Conservation (phyloP, 1,284 basidiomycete species). For the Puccinia coronata region DNA sequence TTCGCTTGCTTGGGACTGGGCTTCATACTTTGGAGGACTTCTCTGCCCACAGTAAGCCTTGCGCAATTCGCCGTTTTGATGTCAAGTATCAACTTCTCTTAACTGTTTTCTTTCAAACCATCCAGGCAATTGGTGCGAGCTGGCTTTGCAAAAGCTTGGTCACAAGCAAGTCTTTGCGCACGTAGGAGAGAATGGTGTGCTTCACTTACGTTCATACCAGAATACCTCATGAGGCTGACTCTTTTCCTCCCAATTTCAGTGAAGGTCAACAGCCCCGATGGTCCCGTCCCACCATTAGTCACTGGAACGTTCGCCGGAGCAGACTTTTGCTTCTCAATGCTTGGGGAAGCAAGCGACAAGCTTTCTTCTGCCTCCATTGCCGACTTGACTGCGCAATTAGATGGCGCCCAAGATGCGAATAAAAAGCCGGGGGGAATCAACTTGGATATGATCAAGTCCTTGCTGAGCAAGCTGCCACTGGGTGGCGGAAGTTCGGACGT, state of each 20-base stretch:
- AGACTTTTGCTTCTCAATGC: conserved; percentile 69
- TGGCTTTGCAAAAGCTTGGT: conserved; percentile 72
- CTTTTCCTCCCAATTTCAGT: conserved; percentile 54
- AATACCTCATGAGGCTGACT: background rate
- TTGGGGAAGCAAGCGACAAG: conserved; percentile 65
- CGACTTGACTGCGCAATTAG: conserved; percentile 78
- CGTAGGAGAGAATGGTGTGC: conserved; percentile 72
- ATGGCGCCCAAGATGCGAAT: conserved; percentile 60
- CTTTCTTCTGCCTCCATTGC: conserved; percentile 76
- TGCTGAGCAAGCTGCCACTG: conserved; percentile 50
- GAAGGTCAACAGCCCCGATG: conserved; percentile 73
- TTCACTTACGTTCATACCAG: conserved; percentile 4
- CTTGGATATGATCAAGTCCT: conserved; percentile 55
- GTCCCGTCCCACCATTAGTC: conserved; percentile 78
- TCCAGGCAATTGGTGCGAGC: conserved; percentile 60
- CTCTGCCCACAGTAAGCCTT: conserved; percentile 69
- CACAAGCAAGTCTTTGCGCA: conserved; percentile 80
- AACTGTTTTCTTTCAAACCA: background rate
- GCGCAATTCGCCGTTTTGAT: background rate
- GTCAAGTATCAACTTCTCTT: background rate
- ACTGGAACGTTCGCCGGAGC: conserved; percentile 85
- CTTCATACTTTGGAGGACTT: conserved; percentile 83
- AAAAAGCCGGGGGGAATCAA: conserved; percentile 55
- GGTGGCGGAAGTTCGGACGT: conserved; percentile 50
- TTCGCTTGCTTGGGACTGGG: conserved; percentile 55